These are phyloP conservation scores for Psilocybe subaeruginosa DNA, from an alignment of 768 basidiomycete species.

Conservation along the genomic window DNA sequence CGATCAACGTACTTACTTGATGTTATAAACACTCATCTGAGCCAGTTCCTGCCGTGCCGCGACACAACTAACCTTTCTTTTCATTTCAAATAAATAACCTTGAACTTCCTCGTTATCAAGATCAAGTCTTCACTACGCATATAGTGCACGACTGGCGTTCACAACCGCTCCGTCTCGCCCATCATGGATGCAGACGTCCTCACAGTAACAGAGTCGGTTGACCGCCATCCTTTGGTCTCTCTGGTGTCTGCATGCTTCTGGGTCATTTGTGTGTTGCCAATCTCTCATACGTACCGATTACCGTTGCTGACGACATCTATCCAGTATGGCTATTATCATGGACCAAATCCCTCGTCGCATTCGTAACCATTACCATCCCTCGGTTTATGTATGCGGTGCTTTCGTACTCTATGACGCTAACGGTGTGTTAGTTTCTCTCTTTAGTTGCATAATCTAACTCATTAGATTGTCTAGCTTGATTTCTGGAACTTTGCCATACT, in stretches of 20 bases:
- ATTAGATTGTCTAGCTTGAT: slow-evolving; percentile 58
- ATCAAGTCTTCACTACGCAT: neutral
- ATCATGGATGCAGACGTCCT: slow-evolving; percentile 41
- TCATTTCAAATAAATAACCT: neutral
- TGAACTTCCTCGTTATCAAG: neutral
- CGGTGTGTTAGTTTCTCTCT: slow-evolving; percentile 46
- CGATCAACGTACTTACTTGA: slow-evolving; percentile 5
- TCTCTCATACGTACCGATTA: neutral
- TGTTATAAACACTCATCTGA: neutral
- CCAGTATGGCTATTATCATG: slow-evolving; percentile 85
- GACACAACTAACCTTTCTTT: neutral
- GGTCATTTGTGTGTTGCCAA: slow-evolving; percentile 59
- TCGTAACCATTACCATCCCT: slow-evolving; percentile 84
- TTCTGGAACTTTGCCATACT: slow-evolving; percentile 90
- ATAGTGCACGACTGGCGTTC: neutral
- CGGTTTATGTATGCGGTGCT: slow-evolving; percentile 75
- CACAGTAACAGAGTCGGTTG: slow-evolving; percentile 28
- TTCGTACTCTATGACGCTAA: slow-evolving; percentile 89
- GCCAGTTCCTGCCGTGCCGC: slow-evolving; percentile 6
- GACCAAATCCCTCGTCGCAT: slow-evolving; percentile 71
- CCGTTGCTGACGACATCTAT: neutral
- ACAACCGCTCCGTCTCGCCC: neutral
- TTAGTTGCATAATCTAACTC: neutral
- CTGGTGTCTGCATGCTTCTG: slow-evolving; percentile 83
- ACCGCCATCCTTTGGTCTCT: slow-evolving; percentile 74